Base-by-base conservation (phyloP, 108 stramenopile genomes). In the Fragilariopsis cylindrus region DNA sequence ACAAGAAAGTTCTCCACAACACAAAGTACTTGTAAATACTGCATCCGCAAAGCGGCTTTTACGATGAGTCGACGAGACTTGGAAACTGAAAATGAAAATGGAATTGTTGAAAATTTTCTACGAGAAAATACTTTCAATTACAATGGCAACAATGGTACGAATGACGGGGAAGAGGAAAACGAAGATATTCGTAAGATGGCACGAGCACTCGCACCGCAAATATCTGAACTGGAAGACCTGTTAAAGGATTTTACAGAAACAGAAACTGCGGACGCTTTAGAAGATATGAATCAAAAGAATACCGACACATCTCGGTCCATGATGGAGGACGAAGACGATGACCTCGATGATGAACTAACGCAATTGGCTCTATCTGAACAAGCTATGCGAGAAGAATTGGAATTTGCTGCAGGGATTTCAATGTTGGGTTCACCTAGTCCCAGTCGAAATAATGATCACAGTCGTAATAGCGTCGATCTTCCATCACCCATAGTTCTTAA, bases 291-390 rank as follows among this genome's bases (percentile, higher is more conserved):
- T 12, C 48, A 47, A 48, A 48, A 46, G 18, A 3, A 13, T 45
- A 58, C 60, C 13, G 48, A 53, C 7, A 46, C 65, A 40, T 52
- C 60, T 3, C 63, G 78, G 18, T 73, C 72, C 48, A 19, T 73
- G 70, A 45, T 58, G 47, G 77, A 82, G 48, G 79, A 75, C 42
- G 79, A 80, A 60, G 81, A 85, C 69, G 84, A 85, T 64, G 76
- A 73, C 40, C 64, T 81, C 48, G 81, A 85, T 53, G 57, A 63
- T 7, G 81, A 82, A 65, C 42, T 82, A 16, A 13, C 64, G 42
- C 68, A 69, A 66, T 39, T 80, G 63, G 65, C 72, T 44, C 49
- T 71, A 21, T 74, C 73, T 40, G 74, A 80, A 54, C 79, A 75
- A 50, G 66, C 79, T 4, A 43, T 75, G 39, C 58, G 73, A 52